phyloP scores from a whole-genome alignment of 2,329 filamentous ascomycete genomes.

The Aureobasidium sp. region DNA sequence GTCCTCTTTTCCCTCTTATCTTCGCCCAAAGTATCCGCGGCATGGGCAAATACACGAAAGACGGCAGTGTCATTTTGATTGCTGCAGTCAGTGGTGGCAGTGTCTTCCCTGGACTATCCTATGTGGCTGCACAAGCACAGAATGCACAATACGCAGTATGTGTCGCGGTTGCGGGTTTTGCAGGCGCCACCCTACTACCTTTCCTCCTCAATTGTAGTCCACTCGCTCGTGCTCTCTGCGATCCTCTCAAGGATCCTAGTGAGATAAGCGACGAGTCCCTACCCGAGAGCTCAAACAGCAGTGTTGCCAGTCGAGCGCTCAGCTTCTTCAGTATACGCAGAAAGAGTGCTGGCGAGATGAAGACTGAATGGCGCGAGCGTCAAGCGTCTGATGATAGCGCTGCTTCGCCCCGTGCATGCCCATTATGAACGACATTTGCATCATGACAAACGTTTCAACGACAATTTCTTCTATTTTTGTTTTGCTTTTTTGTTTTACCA shows the following conservation, averaged over 20 bases:
- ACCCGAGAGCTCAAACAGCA: slow-evolving; percentile 22
- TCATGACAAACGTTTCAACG: not conserved
- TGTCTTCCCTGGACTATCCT: slow-evolving; percentile 48
- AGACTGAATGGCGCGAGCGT: slow-evolving; percentile 12
- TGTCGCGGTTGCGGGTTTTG: slow-evolving; percentile 45
- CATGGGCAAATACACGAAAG: slow-evolving; percentile 49
- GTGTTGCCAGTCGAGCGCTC: slow-evolving; percentile 22
- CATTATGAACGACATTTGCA: not conserved
- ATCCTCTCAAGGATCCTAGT: slow-evolving; percentile 21
- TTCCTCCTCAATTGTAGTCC: slow-evolving; percentile 44
- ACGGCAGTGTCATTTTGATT: slow-evolving; percentile 45
- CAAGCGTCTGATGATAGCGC: slow-evolving; percentile 1
- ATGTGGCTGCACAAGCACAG: slow-evolving; percentile 31
- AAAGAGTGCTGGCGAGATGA: slow-evolving; percentile 14
- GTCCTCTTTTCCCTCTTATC: slow-evolving; percentile 51
- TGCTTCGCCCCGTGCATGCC: not conserved
- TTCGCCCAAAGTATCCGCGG: slow-evolving; percentile 52
- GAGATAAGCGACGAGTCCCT: not conserved
- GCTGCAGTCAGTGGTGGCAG: slow-evolving; percentile 47
- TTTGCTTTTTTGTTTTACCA: not conserved
- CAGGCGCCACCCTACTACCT: slow-evolving; percentile 44
- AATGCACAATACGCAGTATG: slow-evolving; percentile 42
- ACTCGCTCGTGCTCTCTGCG: slow-evolving; percentile 40
- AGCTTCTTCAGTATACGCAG: slow-evolving; percentile 24
- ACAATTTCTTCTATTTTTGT: not conserved